These are phyloP conservation scores for Torulaspora franciscae DNA, from an alignment of 805 yeast species.

Conservation along the genomic window DNA sequence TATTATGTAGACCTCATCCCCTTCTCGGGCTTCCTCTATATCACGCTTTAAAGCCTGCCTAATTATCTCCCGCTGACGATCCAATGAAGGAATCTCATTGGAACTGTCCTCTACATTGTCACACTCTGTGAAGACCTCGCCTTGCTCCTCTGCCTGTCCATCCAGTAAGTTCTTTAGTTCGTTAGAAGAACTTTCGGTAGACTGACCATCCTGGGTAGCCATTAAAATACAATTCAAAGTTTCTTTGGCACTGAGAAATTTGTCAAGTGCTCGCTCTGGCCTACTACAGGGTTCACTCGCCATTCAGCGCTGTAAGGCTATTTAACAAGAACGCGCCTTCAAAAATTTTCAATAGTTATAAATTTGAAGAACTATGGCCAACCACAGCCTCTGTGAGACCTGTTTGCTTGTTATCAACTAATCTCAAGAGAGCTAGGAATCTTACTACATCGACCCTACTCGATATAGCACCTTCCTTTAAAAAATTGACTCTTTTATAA, in stretches of 20 bases:
- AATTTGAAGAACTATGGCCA: too few species aligned
- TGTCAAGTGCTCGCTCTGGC: neutral
- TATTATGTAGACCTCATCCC: conserved; percentile 46
- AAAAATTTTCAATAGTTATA: conserved; percentile 2
- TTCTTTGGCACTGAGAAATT: neutral
- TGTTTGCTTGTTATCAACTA: too few species aligned
- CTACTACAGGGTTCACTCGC: neutral
- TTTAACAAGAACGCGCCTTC: neutral
- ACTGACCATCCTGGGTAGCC: neutral
- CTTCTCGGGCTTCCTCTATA: conserved; percentile 36
- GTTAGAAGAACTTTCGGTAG: neutral
- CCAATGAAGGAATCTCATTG: conserved; percentile 8
- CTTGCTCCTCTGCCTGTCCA: neutral
- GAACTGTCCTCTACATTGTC: neutral
- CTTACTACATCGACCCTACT: neutral
- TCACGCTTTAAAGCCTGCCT: conserved; percentile 13
- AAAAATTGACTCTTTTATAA: too few species aligned
- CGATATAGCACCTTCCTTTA: too few species aligned
- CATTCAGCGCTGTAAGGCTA: neutral
- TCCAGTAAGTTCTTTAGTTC: neutral
- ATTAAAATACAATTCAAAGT: neutral
- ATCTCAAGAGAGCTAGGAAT: neutral
- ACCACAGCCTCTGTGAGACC: too few species aligned
- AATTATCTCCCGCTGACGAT: conserved; percentile 22
- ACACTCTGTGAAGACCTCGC: neutral